Evolutionary conservation across 1,284 basidiomycete genomes (phyloP).

Genomic region (Sanghuangporus sanghuang): DNA sequence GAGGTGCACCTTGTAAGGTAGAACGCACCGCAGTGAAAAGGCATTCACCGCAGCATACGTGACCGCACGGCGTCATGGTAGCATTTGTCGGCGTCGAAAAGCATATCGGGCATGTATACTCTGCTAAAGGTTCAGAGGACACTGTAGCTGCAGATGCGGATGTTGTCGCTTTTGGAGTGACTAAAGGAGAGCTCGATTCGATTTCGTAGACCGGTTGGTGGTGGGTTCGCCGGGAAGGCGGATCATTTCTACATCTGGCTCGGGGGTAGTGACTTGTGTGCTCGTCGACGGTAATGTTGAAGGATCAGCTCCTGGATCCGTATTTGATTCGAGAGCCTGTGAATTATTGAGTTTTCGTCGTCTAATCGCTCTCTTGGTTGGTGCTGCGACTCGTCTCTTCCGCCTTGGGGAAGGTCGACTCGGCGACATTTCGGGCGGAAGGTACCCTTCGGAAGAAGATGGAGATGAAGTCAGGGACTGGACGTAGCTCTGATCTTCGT

Average conservation of each 20-base stretch:
- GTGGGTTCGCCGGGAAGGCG: not conserved
- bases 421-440: not conserved
- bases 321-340: no score
- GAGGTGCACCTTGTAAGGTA: conserved; percentile 45
- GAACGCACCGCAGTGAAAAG: conserved; percentile 69
- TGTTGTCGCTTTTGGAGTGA: not conserved
- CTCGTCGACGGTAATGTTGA: not conserved
- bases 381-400: not conserved
- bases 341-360: not conserved
- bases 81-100: conserved; percentile 70
- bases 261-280: not conserved
- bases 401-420: not conserved
- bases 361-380: not conserved
- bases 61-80: conserved; percentile 72
- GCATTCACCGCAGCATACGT: conserved; percentile 71
- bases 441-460: not conserved
- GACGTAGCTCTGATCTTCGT: not conserved
- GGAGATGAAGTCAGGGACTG: not conserved
- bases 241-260: conserved; percentile 7
- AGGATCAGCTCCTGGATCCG: not conserved
- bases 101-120: conserved; percentile 73
- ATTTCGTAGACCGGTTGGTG: not conserved
- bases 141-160: not conserved
- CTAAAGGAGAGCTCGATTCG: not conserved
- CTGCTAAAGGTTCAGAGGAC: conserved; percentile 45